Evolutionary conservation across 176 grass and related monocot species (phyloP).

Genomic region (Aechmea fasciata): DNA sequence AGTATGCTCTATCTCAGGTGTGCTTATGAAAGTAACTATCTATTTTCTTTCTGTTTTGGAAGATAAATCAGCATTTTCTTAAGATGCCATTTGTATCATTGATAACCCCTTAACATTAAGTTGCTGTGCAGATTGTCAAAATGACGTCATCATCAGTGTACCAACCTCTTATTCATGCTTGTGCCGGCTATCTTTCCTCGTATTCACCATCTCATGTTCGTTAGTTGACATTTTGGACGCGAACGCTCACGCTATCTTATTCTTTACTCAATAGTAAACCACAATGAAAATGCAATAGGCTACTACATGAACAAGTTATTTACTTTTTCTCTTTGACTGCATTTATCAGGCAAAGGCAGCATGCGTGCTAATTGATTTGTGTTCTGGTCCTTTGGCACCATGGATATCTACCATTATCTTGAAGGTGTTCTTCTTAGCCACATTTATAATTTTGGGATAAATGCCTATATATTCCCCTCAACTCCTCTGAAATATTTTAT

Average conservation of each 20-base stretch:
- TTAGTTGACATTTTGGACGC: conserved; percentile 28
- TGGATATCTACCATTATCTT: conserved; percentile 61
- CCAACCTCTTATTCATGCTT: conserved; percentile 72
- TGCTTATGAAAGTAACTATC: conserved; percentile 15
- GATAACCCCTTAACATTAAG: conserved; percentile 29
- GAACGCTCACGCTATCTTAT: conserved; percentile 6
- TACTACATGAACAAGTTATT: conserved; percentile 18
- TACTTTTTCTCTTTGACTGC: conserved; percentile 19
- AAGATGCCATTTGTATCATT: conserved; percentile 21
- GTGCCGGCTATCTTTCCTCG: conserved; percentile 92
- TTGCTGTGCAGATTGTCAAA: conserved; percentile 63
- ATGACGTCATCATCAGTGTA: conserved; percentile 76
- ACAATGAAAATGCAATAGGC: neutral
- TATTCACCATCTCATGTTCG: conserved; percentile 70
- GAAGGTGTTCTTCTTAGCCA: conserved; percentile 20
- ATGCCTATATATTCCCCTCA: too few relatives aligned
- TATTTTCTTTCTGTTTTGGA: neutral
- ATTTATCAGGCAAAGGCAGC: conserved; percentile 71
- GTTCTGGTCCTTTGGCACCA: conserved; percentile 60
- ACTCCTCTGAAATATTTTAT: too few relatives aligned
- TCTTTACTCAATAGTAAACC: neutral
- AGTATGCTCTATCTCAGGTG: conserved; percentile 86
- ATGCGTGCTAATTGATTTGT: conserved; percentile 90
- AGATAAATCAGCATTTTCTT: conserved; percentile 15
- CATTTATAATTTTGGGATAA: conserved; percentile 17